phyloP scores from a whole-genome alignment of 768 basidiomycete species.

The Rhodotorula graminis region DNA sequence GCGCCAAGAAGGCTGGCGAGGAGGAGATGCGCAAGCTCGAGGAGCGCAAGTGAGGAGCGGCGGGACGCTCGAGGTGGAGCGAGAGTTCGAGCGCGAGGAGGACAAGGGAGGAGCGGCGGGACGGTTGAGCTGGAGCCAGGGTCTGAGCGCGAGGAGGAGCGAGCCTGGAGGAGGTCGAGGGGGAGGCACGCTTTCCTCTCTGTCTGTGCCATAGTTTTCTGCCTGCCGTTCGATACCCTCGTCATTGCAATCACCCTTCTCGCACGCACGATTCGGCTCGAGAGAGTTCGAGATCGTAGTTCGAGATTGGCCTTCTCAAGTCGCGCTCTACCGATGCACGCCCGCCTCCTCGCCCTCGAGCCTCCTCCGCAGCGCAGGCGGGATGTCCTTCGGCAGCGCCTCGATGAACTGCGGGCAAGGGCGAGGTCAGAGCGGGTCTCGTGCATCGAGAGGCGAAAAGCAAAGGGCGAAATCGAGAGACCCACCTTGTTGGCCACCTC shows the following conservation, averaged over 20 bases:
- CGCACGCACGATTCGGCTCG: too few relatives aligned
- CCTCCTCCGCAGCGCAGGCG: conserved; percentile 21
- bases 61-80: too few relatives aligned
- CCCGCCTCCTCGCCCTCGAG: conserved; percentile 18
- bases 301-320: too few relatives aligned
- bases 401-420: conserved; percentile 15
- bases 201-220: too few relatives aligned
- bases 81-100: too few relatives aligned
- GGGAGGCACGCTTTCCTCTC: too few relatives aligned
- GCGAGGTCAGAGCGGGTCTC: background rate
- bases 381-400: conserved; percentile 25
- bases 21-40: background rate
- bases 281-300: too few relatives aligned
- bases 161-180: too few relatives aligned
- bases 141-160: too few relatives aligned
- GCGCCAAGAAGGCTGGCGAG: background rate
- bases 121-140: too few relatives aligned
- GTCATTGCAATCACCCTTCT: too few relatives aligned
- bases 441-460: background rate
- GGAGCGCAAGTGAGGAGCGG: background rate
- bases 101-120: background rate
- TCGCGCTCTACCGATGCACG: background rate
- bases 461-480: background rate
- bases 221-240: too few relatives aligned
- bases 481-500: conserved; percentile 46